phyloP scores from a whole-genome alignment of 495 filamentous ascomycete genomes.

The Aspergillus conjunctus region DNA sequence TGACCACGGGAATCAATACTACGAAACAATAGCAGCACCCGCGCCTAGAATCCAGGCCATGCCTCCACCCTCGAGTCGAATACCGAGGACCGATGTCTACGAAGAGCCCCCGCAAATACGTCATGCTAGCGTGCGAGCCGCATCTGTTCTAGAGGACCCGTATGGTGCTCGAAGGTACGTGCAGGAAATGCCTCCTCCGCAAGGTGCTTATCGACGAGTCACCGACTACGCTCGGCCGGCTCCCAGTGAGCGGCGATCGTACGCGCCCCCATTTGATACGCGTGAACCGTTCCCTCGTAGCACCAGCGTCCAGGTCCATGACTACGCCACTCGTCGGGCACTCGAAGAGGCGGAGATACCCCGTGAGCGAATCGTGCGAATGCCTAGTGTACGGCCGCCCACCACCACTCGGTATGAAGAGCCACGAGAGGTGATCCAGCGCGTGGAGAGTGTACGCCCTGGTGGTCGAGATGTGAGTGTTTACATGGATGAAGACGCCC shows the following conservation, averaged over 20 bases:
- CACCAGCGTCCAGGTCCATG: slow-evolving; percentile 45
- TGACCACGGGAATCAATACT: slow-evolving; percentile 69
- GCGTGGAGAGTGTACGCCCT: slow-evolving; percentile 56
- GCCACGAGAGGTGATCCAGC: slow-evolving; percentile 46
- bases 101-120: slow-evolving; percentile 40
- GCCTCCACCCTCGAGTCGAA: slow-evolving; percentile 50
- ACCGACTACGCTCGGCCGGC: slow-evolving; percentile 43
- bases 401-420: slow-evolving; percentile 55
- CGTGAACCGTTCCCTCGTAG: slow-evolving; percentile 41
- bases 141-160: slow-evolving; percentile 45
- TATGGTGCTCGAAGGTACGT: slow-evolving; percentile 49
- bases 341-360: slow-evolving; percentile 49
- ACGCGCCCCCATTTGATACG: slow-evolving; percentile 35
- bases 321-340: slow-evolving; percentile 42
- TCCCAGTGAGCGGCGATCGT: slow-evolving; percentile 37
- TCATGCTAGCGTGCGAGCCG: slow-evolving; percentile 42
- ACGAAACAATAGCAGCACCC: slow-evolving; percentile 54
- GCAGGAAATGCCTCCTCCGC: slow-evolving; percentile 49
- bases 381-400: slow-evolving; percentile 60
- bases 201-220: slow-evolving; percentile 43
- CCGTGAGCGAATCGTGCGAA: slow-evolving; percentile 57
- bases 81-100: slow-evolving; percentile 38
- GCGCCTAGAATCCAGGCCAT: slow-evolving; percentile 48
- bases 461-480: slow-evolving; percentile 44
- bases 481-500: slow-evolving; percentile 43